Base-by-base conservation (phyloP, 2,329 filamentous ascomycete species). In the Epichloe bromicola region DNA sequence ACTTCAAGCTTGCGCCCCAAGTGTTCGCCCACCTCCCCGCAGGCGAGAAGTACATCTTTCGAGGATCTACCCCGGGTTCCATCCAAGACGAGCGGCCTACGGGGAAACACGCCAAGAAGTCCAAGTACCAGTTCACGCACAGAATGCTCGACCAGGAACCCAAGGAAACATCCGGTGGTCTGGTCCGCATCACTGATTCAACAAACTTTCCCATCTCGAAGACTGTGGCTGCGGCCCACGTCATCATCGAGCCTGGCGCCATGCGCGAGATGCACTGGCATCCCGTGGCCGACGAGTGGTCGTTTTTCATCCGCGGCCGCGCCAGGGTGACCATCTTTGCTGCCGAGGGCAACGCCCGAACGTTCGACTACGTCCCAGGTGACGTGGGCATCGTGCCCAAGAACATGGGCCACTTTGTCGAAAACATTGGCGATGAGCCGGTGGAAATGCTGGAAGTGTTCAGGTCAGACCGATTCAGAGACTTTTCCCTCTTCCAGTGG, bases 231-330 rank as follows among this genome's bases (percentile, higher is more conserved):
- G 85, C 85, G 1, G 86, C 84, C 1, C 76, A 88, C 59, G 76
- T 86, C 17, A 76, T 77, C 38, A 85, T 90, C 54, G 71, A 84
- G 56, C 85, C 85, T 0, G 83, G 83, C 14, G 83, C 82, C 0
- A 71, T 89, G 62, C 77, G 85, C 10, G 85, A 88, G 68, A 88
- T 90, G 74, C 86, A 90, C 70, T 90, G 86, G 86, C 86, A 90
- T 61, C 84, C 85, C 0, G 81, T 79, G 43, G 84, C 84, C 12
- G 86, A 89, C 60, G 85, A 89, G 64, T 90, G 85, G 85, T 85
- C 80, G 6, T 90, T 86, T 66, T 88, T 90, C 70, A 78, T 90
- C 62, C 68, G 70, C 26, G 86, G 86, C 0, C 78, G 79, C 40
- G 86, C 83, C 0, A 77, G 86, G 34, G 78, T 88, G 14, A 89